Base-by-base conservation (phyloP, 768 basidiomycete species). In the Kwoniella dendrophila region DNA sequence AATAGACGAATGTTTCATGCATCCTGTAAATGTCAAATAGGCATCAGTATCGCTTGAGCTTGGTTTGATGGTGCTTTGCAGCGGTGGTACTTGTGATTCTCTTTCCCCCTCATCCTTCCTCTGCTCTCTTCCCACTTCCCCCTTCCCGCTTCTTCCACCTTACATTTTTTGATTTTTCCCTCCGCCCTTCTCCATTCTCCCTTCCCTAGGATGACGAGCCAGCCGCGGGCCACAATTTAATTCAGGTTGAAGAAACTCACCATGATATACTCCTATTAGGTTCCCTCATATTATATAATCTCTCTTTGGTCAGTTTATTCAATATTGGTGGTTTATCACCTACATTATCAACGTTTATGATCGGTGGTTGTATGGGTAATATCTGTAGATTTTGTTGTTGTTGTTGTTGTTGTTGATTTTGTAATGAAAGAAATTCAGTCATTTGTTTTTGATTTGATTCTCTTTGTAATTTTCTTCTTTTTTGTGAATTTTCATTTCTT, bases 1-100 rank as follows among this genome's bases (percentile, higher is more conserved):
- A 87, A 18, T 87, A 82, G 16, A 88, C 83, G 70, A 94, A 97
- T 83, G 91, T 89, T n/a, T 83, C 79, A 73, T 86, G 87, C 90
- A 99, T 95, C 95, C 95, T 93, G 72, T 12, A n/a, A 24, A 29
- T n/a, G 33, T 34, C 34, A 41, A 16, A 38, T 45, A 11, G 38
- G 26, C 26, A 33, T 63, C 36, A 59, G 61, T 41, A 36, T 53
- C 2, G 24, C 34, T 30, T 12, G 7, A 18, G 2, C 24, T 5
- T 20, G 12, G 44, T 20, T 20, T 24, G 22, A 20, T 20, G 12
- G n/a, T n/a, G n/a, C n/a, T n/a, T n/a, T n/a, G n/a, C n/a, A n/a
- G n/a, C n/a, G n/a, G n/a, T n/a, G n/a, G n/a, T n/a, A n/a, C n/a
- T n/a, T n/a, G n/a, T n/a, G n/a, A n/a, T n/a, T n/a, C n/a, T n/a